phyloP scores from a whole-genome alignment of 495 filamentous ascomycete species.

The Trichocladium uniseriatum region DNA sequence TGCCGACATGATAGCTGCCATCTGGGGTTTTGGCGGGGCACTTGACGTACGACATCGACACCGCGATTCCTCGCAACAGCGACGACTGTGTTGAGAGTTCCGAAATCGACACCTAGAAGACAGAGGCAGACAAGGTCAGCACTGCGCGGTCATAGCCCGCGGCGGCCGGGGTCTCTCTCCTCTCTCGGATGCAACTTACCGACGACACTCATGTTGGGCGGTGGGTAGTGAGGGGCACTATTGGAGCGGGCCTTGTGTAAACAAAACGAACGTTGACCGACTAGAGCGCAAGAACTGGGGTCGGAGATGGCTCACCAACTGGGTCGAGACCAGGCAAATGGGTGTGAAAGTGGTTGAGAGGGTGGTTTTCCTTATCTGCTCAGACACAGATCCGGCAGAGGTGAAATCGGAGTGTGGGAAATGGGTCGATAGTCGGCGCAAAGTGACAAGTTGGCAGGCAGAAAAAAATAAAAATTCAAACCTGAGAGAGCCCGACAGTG shows the following conservation, averaged over 20 bases:
- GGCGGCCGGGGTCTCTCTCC: no score
- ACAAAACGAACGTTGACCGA: constrained; percentile 11
- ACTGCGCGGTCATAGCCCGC: no score
- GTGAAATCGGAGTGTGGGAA: constrained; percentile 7
- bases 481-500: constrained; percentile 12
- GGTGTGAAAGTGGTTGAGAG: background rate
- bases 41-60: constrained; percentile 89
- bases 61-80: constrained; percentile 95
- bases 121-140: constrained; percentile 8
- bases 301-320: constrained; percentile 4
- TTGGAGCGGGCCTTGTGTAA: constrained; percentile 17
- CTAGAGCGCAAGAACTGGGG: background rate
- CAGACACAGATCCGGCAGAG: constrained; percentile 6
- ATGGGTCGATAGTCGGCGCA: background rate
- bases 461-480: constrained; percentile 9
- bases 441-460: constrained; percentile 4
- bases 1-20: background rate
- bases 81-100: constrained; percentile 92
- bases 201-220: constrained; percentile 43
- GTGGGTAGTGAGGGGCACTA: constrained; percentile 18
- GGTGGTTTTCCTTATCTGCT: background rate
- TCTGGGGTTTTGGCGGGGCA: background rate
- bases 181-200: constrained; percentile 26
- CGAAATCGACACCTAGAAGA: constrained; percentile 75
- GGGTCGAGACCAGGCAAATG: constrained; percentile 1